Evolutionary conservation across 257 asterid genomes (phyloP), one percentile per base, ranked within the genome.

Genomic region (Fraxinus anomala): DNA sequence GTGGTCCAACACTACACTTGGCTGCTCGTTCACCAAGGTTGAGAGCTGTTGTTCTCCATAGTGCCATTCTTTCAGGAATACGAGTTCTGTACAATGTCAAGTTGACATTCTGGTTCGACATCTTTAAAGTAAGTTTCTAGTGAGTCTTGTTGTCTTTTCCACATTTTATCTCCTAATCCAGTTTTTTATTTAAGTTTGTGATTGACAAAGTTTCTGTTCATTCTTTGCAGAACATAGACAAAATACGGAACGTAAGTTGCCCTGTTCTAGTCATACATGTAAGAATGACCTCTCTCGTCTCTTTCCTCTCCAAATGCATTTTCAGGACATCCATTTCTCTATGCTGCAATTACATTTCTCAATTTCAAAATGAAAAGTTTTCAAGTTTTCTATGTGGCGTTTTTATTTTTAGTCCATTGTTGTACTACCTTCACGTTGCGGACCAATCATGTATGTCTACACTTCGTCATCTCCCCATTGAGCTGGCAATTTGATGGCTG

Each of bases 61-160:
- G 99, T 81, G 99, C 99, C 54, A 92, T 96, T 80, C 98, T 96
- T 87, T 96, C 99, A 6, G 99, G 99, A 85, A 93, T 96, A 83
- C 86, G 99, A 23, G 99, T 96, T 70, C 83, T 96, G 67, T 92
- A 94, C 82, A 94, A 94, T 80, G 98, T 96, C 78, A 96, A 92
- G 90, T 82, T 96, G 90, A 96, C 99, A 80, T 89, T 96, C 88
- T 93, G 99, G 99, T 96, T 96, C 78, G 99, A 96, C 87, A 93
- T 93, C 80, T 96, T 96, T 86, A 96, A 96, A 86, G 99, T 92
- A 82, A 77, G 89, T 78, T 81, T 80, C 21, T 65, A 61, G 14
- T 42, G 51, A 42, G 51, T 42, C 49, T 40, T 42, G 0, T 42
- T 12, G 10, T 37, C 10, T 42, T 61, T 42, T 74, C 26, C 74